Evolutionary conservation across 129 eudicot species (phyloP).

Genomic region (Flaveria robusta): DNA sequence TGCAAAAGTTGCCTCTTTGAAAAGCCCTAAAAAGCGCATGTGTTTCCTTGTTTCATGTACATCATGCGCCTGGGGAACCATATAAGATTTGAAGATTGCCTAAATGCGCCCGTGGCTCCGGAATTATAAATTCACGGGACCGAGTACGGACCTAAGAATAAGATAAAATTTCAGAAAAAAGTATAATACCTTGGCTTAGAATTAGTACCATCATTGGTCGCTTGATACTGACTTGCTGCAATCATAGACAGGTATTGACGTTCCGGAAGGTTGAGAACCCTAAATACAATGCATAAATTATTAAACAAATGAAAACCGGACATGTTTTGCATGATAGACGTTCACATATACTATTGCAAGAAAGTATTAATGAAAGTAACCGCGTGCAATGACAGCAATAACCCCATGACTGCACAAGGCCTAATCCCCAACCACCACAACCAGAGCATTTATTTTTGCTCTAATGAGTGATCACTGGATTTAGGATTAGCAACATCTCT

Average conservation of each 20-base stretch:
- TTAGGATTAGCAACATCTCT: constrained; percentile 31
- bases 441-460: constrained; percentile 61
- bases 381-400: constrained; percentile 93
- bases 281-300: constrained; percentile 26
- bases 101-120: too few species aligned
- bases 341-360: constrained; percentile 12
- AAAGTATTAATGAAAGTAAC: constrained; percentile 36
- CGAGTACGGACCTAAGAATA: background rate
- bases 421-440: constrained; percentile 97
- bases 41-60: background rate
- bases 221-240: constrained; percentile 46
- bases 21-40: too few species aligned
- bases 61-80: background rate
- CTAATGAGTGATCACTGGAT: constrained; percentile 36
- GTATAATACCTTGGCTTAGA: constrained; percentile 55
- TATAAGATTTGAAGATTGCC: background rate
- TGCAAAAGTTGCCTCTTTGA: too few species aligned
- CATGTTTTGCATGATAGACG: background rate
- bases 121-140: background rate
- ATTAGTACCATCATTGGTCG: constrained; percentile 37
- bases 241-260: constrained; percentile 48
- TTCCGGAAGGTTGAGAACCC: constrained; percentile 81
- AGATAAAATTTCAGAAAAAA: constrained; percentile 9
- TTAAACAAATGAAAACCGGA: background rate
- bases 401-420: constrained; percentile 92